Evolutionary conservation across 2,329 filamentous ascomycete genomes (phyloP).

Genomic region (Chalara sp.): DNA sequence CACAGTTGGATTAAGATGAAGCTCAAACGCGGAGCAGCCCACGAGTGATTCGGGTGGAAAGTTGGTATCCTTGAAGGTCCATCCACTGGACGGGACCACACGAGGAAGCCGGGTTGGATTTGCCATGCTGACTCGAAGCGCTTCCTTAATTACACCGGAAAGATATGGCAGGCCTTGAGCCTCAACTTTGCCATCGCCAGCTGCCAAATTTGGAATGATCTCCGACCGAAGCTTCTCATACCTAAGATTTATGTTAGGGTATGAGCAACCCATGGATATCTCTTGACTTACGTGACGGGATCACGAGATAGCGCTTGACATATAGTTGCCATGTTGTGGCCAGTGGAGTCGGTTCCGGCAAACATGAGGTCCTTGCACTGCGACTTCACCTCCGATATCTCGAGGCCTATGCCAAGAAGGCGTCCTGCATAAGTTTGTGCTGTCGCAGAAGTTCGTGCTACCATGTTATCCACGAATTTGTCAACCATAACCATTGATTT

Average conservation of each 20-base stretch:
- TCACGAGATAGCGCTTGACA: constrained; percentile 37
- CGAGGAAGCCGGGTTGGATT: constrained; percentile 44
- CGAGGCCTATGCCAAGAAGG: constrained; percentile 37
- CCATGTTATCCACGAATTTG: constrained; percentile 33
- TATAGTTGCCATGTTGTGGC: constrained; percentile 43
- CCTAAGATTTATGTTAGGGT: constrained; percentile 7
- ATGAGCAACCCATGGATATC: neutral
- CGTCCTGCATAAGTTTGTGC: constrained; percentile 41
- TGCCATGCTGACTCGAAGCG: constrained; percentile 41
- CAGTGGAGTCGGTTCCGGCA: constrained; percentile 46
- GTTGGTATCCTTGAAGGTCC: constrained; percentile 22
- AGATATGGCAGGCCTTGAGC: constrained; percentile 36
- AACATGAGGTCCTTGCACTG: constrained; percentile 49
- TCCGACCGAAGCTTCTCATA: constrained; percentile 30
- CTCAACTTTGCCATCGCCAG: constrained; percentile 19
- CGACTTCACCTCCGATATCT: constrained; percentile 36
- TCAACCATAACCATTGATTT: constrained; percentile 33
- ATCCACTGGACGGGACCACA: constrained; percentile 31
- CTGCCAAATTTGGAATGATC: constrained; percentile 19
- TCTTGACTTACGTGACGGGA: constrained; percentile 30
- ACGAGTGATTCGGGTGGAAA: constrained; percentile 39
- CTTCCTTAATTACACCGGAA: constrained; percentile 41
- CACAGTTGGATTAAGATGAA: constrained; percentile 38
- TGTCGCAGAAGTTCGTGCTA: constrained; percentile 24
- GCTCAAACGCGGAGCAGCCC: constrained; percentile 35